Percentiles rank a stretch among this genome's conserved stretches.
Conservation (phyloP, 805 yeast species). For the Zygoascus bituminiphila region DNA sequence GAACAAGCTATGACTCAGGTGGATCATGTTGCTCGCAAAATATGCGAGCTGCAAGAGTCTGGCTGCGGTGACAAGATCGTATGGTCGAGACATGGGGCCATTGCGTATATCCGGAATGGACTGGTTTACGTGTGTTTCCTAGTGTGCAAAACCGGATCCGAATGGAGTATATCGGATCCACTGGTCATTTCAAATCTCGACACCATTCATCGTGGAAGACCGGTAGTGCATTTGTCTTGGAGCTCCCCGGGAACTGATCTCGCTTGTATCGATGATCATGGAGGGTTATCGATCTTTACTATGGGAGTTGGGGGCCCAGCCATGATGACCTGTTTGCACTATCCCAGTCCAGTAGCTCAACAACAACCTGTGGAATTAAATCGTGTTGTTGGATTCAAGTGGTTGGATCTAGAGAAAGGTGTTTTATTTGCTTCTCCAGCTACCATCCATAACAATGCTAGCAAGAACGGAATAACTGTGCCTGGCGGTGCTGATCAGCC, state of each 20-base stretch:
- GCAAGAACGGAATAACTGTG: conserved; percentile 5
- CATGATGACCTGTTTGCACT: conserved; percentile 16
- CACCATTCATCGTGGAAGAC: conserved; percentile 14
- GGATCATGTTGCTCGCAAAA: neutral
- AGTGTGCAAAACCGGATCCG: conserved; percentile 60
- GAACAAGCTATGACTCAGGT: neutral
- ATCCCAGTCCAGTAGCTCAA: conserved; percentile 7
- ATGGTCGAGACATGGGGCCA: conserved; percentile 81
- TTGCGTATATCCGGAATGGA: conserved; percentile 50
- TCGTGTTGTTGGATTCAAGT: conserved; percentile 43
- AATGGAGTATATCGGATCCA: conserved; percentile 70
- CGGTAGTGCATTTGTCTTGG: conserved; percentile 39
- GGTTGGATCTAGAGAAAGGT: conserved; percentile 71
- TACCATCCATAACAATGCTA: conserved; percentile 19
- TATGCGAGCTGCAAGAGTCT: neutral
- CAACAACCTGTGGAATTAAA: conserved; percentile 12
- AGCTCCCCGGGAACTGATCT: conserved; percentile 73
- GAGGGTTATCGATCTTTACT: conserved; percentile 19
- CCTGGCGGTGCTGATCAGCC: conserved; percentile 12
- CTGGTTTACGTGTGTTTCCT: conserved; percentile 52
- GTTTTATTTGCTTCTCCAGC: conserved; percentile 57
- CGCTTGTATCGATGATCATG: conserved; percentile 58
- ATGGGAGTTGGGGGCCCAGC: conserved; percentile 24
- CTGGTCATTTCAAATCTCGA: conserved; percentile 28
- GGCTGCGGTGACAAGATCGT: conserved; percentile 32